phyloP scores from a whole-genome alignment of 73 alveolate genomes.

The Stentor coeruleus region DNA sequence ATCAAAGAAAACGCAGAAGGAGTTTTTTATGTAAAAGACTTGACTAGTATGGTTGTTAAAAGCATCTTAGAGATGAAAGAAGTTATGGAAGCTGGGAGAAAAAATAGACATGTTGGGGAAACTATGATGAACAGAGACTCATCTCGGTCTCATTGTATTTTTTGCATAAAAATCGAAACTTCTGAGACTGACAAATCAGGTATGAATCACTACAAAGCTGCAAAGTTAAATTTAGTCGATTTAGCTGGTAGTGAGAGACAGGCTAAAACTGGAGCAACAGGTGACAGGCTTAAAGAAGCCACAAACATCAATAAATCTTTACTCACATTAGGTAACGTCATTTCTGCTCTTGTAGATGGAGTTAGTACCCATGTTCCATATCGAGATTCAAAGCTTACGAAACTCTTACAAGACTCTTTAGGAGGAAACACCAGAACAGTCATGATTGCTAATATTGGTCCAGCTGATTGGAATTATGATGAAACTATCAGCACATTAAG shows the following conservation, averaged over 20 bases:
- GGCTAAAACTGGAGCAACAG: constrained; percentile 88
- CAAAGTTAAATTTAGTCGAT: constrained; percentile 94
- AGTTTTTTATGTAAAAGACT: constrained; percentile 85
- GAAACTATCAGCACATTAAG: constrained; percentile 94
- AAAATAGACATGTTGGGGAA: constrained; percentile 89
- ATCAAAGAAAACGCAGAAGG: constrained; percentile 85
- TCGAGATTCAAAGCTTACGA: constrained; percentile 95
- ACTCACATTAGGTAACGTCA: constrained; percentile 92
- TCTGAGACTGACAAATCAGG: constrained; percentile 74
- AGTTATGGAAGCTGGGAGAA: constrained; percentile 81
- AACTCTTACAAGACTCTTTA: constrained; percentile 91
- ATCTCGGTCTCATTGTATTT: constrained; percentile 81
- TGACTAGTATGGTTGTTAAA: constrained; percentile 81
- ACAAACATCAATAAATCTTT: constrained; percentile 90
- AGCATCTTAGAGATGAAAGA: constrained; percentile 78
- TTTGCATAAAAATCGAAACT: constrained; percentile 80
- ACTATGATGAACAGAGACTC: constrained; percentile 89
- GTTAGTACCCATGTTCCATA: constrained; percentile 95
- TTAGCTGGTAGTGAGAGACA: constrained; percentile 91
- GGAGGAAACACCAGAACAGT: constrained; percentile 99
- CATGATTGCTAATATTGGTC: constrained; percentile 97
- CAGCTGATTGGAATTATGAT: constrained; percentile 90
- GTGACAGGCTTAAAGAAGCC: constrained; percentile 94
- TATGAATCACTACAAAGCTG: constrained; percentile 79
- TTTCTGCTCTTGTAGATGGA: constrained; percentile 85